These are phyloP conservation scores for Macrolepiota dolichaula DNA, from an alignment of 768 basidiomycete genomes.

Conservation along the genomic window DNA sequence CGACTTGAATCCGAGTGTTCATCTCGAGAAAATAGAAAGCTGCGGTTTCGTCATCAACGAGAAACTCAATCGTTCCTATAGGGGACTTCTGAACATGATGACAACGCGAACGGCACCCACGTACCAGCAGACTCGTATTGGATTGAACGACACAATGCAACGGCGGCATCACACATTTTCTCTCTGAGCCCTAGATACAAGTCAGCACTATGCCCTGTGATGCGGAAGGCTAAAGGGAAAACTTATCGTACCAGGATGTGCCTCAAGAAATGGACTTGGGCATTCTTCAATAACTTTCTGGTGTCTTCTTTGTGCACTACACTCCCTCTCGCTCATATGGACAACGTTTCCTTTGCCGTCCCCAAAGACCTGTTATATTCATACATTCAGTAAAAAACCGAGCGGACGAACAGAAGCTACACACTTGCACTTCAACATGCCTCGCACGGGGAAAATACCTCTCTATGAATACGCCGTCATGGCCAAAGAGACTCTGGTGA, in stretches of 20 bases:
- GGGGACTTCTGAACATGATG: too few species aligned
- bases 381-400: neutral
- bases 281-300: conserved; percentile 75
- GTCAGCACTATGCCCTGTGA: neutral
- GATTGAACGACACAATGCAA: conserved; percentile 43
- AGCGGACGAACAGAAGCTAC: neutral
- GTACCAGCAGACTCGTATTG: conserved; percentile 58
- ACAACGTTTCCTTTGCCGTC: conserved; percentile 56
- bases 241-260: conserved; percentile 36
- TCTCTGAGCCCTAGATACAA: conserved; percentile 35
- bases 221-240: too few species aligned
- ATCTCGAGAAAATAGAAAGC: conserved; percentile 69
- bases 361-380: conserved; percentile 52
- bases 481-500: conserved; percentile 41
- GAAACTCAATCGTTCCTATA: conserved; percentile 64
- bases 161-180: conserved; percentile 51
- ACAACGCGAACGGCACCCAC: neutral
- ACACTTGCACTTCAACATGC: conserved; percentile 67
- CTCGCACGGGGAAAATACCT: conserved; percentile 50
- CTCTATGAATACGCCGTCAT: conserved; percentile 56
- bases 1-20: conserved; percentile 71
- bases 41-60: conserved; percentile 50
- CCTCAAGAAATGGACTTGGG: conserved; percentile 54
- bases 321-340: conserved; percentile 70
- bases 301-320: conserved; percentile 64